phyloP scores from a whole-genome alignment of 495 filamentous ascomycete genomes.

The Aspergillus asperescens region DNA sequence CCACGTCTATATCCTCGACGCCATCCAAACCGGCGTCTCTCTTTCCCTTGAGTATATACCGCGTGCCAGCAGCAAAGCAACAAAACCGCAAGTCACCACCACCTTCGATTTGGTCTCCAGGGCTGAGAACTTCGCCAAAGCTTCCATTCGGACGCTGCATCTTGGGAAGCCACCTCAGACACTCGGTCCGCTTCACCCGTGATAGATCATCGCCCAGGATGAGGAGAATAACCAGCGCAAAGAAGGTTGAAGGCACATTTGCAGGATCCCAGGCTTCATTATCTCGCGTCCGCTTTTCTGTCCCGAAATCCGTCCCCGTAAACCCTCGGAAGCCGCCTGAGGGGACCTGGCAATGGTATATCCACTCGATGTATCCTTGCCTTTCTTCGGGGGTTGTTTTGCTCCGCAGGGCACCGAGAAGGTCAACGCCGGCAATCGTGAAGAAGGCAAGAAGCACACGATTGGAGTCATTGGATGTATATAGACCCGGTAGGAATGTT shows the following conservation, averaged over 20 bases:
- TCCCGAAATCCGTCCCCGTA: slow-evolving; percentile 58
- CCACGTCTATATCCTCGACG: slow-evolving; percentile 70
- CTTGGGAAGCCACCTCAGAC: slow-evolving; percentile 65
- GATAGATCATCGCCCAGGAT: slow-evolving; percentile 70
- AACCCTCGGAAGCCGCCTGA: slow-evolving; percentile 76
- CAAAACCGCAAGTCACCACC: slow-evolving; percentile 83
- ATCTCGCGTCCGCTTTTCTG: slow-evolving; percentile 33
- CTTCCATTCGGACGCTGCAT: slow-evolving; percentile 83
- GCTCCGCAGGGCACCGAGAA: slow-evolving; percentile 58
- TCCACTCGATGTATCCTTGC: slow-evolving; percentile 58
- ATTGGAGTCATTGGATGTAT: slow-evolving; percentile 81
- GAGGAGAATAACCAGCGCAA: slow-evolving; percentile 70
- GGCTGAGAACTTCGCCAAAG: slow-evolving; percentile 76
- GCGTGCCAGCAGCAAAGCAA: slow-evolving; percentile 71
- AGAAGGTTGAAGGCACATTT: slow-evolving; percentile 79
- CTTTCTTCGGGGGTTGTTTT: slow-evolving; percentile 55
- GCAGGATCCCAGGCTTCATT: slow-evolving; percentile 69
- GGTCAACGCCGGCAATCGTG: slow-evolving; percentile 74
- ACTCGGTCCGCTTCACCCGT: slow-evolving; percentile 60
- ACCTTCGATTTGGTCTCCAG: slow-evolving; percentile 59
- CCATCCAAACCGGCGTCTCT: slow-evolving; percentile 47
- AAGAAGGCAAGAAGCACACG: slow-evolving; percentile 88
- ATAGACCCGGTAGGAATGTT: slow-evolving; percentile 70
- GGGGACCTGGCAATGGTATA: slow-evolving; percentile 70
- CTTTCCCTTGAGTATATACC: slow-evolving; percentile 70